Conservation (phyloP, 495 filamentous ascomycete species). For the Talaromyces wortmannii region DNA sequence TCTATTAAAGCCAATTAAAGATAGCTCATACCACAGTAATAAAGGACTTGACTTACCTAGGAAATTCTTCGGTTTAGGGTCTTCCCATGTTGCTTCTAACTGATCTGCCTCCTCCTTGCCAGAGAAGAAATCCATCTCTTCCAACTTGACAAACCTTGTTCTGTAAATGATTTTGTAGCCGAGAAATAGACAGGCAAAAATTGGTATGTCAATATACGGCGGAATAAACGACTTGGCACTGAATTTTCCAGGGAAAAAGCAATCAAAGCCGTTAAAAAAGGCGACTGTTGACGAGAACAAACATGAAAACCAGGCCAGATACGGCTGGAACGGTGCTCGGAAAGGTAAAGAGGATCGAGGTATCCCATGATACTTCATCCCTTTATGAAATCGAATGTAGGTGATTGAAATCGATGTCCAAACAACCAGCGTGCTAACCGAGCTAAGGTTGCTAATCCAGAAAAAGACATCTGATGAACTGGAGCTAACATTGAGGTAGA, state of each 20-base stretch:
- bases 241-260: slow-evolving; percentile 54
- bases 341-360: slow-evolving; percentile 49
- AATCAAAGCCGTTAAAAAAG: slow-evolving; percentile 63
- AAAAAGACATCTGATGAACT: slow-evolving; percentile 47
- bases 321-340: slow-evolving; percentile 51
- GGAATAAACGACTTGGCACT: slow-evolving; percentile 51
- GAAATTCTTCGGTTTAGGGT: slow-evolving; percentile 15
- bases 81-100: slow-evolving; percentile 14
- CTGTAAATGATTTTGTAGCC: slow-evolving; percentile 50
- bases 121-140: slow-evolving; percentile 15
- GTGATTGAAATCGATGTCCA: slow-evolving; percentile 55
- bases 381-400: slow-evolving; percentile 55
- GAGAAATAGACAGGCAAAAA: slow-evolving; percentile 50
- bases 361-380: slow-evolving; percentile 49
- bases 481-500: slow-evolving; percentile 42
- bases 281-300: slow-evolving; percentile 58
- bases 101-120: slow-evolving; percentile 21
- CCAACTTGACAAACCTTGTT: slow-evolving; percentile 8
- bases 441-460: slow-evolving; percentile 53
- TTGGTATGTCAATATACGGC: slow-evolving; percentile 53
- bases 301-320: slow-evolving; percentile 50
- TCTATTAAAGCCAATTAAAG: background rate
- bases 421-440: slow-evolving; percentile 60
- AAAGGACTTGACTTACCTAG: slow-evolving; percentile 7
- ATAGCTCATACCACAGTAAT: background rate